Evolutionary conservation across 768 basidiomycete genomes (phyloP), one percentile per base, ranked within the genome.

Genomic region (Porphyrellus cyaneotinctus): DNA sequence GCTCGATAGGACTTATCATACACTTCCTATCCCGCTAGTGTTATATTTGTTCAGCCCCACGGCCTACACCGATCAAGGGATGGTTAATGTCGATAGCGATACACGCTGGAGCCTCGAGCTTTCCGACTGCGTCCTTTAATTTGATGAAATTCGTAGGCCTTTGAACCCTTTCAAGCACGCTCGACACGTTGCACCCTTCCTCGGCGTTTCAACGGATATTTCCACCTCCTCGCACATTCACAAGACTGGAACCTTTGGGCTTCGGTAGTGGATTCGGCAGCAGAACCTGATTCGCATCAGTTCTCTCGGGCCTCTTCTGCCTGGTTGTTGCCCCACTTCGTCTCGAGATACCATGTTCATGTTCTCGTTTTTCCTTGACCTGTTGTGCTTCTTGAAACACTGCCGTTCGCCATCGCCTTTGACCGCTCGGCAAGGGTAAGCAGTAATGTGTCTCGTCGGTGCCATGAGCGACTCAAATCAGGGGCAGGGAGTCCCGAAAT

Each of bases 101-200:
- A n/a, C 52, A 51, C 15, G 59, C 46, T 36, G 43, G 13, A 32
- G 32, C 59, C 62, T 58, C 53, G 51, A 61, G 54, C 58, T 47
- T 28, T 39, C 23, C 32, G 3, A 11, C 18, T 28, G 9, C 17
- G 13, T 15, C 42, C 15, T 32, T 44, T 47, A 10, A 39, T 58
- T 33, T 54, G 31, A 56, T 43, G 47, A 39, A n/a, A 31, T 43
- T 23, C 32, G 2, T 28, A 11, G 31, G 17, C 28, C 33, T n/a
- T 31, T 28, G 24, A 28, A 50, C 10, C 3, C 46, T 53, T 46
- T 43, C 39, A 6, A 28, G 20, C 37, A 43, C 31, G 24, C 35
- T 11, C 17, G 18, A 39, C 36, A 22, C 45, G 49, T 48, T 52
- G 47, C 17, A 56, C 36, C 43, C 31, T 58, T 43, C 54, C 51